Evolutionary conservation across 2,329 filamentous ascomycete genomes (phyloP), one percentile per base, ranked within the genome.

Genomic region (Fusarium lyarnte): DNA sequence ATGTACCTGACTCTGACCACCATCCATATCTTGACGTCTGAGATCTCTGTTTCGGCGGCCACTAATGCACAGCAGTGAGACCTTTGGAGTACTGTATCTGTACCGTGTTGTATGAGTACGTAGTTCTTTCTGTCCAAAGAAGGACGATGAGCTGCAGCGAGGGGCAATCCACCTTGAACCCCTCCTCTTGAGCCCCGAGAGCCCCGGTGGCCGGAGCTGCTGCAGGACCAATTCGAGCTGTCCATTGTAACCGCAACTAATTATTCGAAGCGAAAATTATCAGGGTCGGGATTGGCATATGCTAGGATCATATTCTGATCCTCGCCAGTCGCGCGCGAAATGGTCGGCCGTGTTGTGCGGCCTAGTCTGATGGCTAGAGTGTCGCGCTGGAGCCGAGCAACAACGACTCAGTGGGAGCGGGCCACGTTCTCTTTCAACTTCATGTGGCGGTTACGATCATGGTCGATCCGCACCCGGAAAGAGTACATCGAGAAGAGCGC

Each of bases 31-130:
- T 75, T 67, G 76, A 71, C 75, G 74, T 78, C 74, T 75, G 71
- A 80, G 77, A 81, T 81, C 77, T 80, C 74, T 78, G 69, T 69
- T 76, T 67, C 77, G 76, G 73, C 74, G 73, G 74, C 78, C 78
- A 76, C 79, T 80, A 79, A 81, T 80, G 80, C 80, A 79, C 69
- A 73, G 67, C 70, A 75, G 59, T 67, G 68, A 72, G 64, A 63
- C 61, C 42, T 65, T 57, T 52, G 49, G 64, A 69, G 75, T 74
- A 75, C 69, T 58, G 46, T 57, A 29, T 27, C 33, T n/a, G 62
- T 66, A 66, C 64, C 53, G 63, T 36, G 57, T 67, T 64, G 74
- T 74, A 41, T 53, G 35, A 53, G 72, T 66, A 51, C 58, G 74
- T 65, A 63, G 70, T 55, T 63, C 55, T 74, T 66, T 39, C 49